Conservation (phyloP, 495 filamentous ascomycete species). For the Evernia prunastri region DNA sequence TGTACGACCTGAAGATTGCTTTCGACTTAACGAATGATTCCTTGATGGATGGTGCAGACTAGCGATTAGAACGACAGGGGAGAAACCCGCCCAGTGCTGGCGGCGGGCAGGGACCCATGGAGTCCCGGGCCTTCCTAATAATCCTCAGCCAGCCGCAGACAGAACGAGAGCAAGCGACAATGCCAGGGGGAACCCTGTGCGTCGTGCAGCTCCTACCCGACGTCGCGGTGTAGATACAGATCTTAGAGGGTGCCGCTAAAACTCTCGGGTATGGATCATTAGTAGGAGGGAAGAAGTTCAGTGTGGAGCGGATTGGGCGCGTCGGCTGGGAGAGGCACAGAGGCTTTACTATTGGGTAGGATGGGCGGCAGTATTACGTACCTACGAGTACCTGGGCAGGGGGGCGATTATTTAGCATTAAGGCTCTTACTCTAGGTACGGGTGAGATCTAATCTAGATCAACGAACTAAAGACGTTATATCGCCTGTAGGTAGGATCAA, state of each 20-base stretch:
- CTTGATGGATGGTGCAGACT: neutral
- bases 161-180: neutral
- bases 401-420: neutral
- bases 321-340: too few species aligned
- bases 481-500: too few species aligned
- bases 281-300: neutral
- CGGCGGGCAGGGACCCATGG: neutral
- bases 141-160: neutral
- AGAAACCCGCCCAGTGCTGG: neutral
- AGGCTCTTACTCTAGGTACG: neutral
- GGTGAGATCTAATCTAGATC: neutral
- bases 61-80: neutral
- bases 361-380: neutral
- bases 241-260: too few species aligned
- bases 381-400: too few species aligned
- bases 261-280: too few species aligned
- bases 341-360: neutral
- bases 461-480: too few species aligned
- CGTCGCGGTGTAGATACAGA: neutral
- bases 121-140: neutral
- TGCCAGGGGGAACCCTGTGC: neutral
- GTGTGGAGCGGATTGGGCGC: neutral
- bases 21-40: neutral
- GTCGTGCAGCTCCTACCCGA: neutral
- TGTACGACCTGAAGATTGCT: constrained; percentile 36